Evolutionary conservation across 345 rosid genomes (phyloP).

Genomic region (Brassica nigra): DNA sequence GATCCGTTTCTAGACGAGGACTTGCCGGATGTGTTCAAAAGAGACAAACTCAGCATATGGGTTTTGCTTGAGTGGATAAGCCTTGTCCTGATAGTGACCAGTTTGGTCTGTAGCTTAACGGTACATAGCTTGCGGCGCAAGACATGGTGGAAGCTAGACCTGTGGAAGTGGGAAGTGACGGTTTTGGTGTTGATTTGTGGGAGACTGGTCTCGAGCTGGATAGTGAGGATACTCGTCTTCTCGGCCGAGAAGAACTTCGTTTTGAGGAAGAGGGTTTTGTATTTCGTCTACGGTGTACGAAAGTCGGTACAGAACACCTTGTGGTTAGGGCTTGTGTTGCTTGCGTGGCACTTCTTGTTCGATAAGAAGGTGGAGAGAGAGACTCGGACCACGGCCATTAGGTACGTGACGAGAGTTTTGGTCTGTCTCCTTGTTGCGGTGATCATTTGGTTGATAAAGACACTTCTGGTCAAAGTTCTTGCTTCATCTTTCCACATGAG

Average conservation of each 20-base stretch:
- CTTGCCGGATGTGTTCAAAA: slow-evolving; percentile 54
- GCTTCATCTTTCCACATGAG: slow-evolving; percentile 76
- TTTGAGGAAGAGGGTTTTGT: slow-evolving; percentile 63
- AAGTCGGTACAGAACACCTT: slow-evolving; percentile 60
- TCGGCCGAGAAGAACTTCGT: slow-evolving; percentile 63
- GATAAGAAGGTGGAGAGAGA: slow-evolving; percentile 54
- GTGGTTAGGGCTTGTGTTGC: slow-evolving; percentile 70
- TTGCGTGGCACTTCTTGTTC: slow-evolving; percentile 68
- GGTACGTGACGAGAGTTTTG: slow-evolving; percentile 52
- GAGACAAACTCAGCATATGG: slow-evolving; percentile 37
- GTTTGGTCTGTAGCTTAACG: slow-evolving; percentile 51
- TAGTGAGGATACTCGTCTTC: slow-evolving; percentile 58
- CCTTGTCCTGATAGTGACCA: slow-evolving; percentile 48
- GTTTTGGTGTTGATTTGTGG: slow-evolving; percentile 68
- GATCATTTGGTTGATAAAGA: slow-evolving; percentile 64
- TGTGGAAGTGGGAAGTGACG: slow-evolving; percentile 80
- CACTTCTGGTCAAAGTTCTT: slow-evolving; percentile 62
- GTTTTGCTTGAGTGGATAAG: slow-evolving; percentile 56
- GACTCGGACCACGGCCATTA: slow-evolving; percentile 35
- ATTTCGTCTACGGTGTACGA: slow-evolving; percentile 70
- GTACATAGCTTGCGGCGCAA: slow-evolving; percentile 40
- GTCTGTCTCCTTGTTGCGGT: slow-evolving; percentile 59
- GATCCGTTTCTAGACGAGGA: slow-evolving; percentile 62
- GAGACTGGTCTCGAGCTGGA: slow-evolving; percentile 73
- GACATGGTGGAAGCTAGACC: slow-evolving; percentile 45